Evolutionary conservation across 495 filamentous ascomycete genomes (phyloP).

Genomic region (Neurospora terricola): DNA sequence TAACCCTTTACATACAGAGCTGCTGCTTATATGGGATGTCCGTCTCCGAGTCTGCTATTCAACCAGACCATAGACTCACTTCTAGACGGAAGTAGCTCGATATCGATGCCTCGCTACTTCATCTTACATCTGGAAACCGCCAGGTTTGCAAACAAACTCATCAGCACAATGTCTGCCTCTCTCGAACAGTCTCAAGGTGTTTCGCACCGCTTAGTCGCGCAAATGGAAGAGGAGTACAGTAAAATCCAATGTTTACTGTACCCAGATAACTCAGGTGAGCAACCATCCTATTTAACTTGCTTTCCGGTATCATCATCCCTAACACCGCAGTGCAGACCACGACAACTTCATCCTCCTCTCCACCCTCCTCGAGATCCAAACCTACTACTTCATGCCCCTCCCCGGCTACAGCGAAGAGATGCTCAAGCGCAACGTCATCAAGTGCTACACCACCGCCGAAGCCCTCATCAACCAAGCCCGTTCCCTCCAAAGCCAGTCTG

Average conservation of each 20-base stretch:
- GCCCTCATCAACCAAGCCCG: conserved; percentile 21
- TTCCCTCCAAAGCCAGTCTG: conserved; percentile 19
- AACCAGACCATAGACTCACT: conserved; percentile 32
- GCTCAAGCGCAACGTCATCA: conserved; percentile 31
- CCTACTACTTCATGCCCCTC: conserved; percentile 35
- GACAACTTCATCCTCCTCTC: conserved; percentile 32
- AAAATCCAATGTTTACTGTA: conserved; percentile 29
- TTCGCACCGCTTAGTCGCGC: conserved; percentile 27
- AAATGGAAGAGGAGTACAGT: conserved; percentile 35
- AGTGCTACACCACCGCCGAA: conserved; percentile 30
- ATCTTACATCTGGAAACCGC: conserved; percentile 31
- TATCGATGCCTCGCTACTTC: conserved; percentile 29
- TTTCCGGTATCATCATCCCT: not conserved
- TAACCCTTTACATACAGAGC: conserved; percentile 9
- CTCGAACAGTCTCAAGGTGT: conserved; percentile 33
- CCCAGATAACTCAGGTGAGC: conserved; percentile 30
- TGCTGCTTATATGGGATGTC: conserved; percentile 28
- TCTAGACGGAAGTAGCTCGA: conserved; percentile 26
- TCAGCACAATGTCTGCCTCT: conserved; percentile 28
- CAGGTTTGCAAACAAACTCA: conserved; percentile 30
- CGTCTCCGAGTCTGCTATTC: conserved; percentile 28
- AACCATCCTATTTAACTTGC: not conserved
- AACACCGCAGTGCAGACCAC: conserved; percentile 17
- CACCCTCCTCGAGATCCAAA: conserved; percentile 34
- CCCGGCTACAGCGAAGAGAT: conserved; percentile 23